Evolutionary conservation across 1,284 basidiomycete genomes (phyloP).

Genomic region (Puccinia hordei): DNA sequence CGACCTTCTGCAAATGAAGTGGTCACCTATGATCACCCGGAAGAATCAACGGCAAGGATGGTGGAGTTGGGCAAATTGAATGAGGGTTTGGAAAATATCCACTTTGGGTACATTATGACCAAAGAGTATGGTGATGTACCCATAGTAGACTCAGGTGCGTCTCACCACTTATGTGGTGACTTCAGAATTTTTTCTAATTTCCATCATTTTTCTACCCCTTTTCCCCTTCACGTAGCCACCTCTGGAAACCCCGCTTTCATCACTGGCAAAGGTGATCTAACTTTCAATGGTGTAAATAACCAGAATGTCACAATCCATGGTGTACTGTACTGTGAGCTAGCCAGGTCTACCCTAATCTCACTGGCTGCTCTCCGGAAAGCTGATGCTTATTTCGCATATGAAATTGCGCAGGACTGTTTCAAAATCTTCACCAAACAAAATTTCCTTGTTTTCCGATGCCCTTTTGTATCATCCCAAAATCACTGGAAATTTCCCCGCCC

Average conservation of each 20-base stretch:
- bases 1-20: too few species aligned
- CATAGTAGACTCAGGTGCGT: too few species aligned
- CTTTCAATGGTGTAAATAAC: not conserved
- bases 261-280: not conserved
- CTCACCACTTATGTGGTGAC: not conserved
- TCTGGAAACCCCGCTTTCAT: not conserved
- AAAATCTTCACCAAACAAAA: not conserved
- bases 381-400: not conserved
- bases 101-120: too few species aligned
- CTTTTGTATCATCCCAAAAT: not conserved
- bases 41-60: too few species aligned
- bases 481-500: not conserved
- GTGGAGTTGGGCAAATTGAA: too few species aligned
- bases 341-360: not conserved
- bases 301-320: not conserved
- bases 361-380: not conserved
- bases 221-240: not conserved
- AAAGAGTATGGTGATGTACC: too few species aligned
- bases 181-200: not conserved
- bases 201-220: not conserved
- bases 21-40: too few species aligned
- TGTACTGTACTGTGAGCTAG: not conserved
- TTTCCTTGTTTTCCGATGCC: not conserved
- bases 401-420: not conserved
- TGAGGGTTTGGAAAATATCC: too few species aligned